These are phyloP conservation scores for Boechera retrofracta DNA, from an alignment of 345 rosid species.

Conservation along the genomic window DNA sequence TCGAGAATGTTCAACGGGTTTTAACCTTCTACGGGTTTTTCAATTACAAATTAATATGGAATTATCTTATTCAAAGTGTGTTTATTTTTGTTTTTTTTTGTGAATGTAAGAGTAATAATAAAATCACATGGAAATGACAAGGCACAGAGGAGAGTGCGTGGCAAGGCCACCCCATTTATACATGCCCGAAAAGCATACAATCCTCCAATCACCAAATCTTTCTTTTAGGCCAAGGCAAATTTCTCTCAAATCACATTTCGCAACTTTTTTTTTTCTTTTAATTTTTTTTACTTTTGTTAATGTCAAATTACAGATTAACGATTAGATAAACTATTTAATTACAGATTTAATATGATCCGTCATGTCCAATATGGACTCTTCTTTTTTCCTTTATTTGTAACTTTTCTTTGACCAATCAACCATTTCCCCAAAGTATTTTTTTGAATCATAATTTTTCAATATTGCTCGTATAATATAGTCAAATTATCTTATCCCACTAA, in stretches of 20 bases:
- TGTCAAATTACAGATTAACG: constrained; percentile 18
- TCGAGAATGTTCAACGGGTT: too few species aligned
- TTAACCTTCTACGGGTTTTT: not conserved
- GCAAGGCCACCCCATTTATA: constrained; percentile 21
- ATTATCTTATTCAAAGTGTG: not conserved
- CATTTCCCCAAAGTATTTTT: not conserved
- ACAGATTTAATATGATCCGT: constrained; percentile 19
- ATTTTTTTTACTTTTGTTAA: not conserved
- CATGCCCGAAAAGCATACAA: constrained; percentile 16
- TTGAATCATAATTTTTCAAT: not conserved
- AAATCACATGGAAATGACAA: constrained; percentile 27
- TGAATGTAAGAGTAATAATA: not conserved
- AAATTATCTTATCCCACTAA: constrained; percentile 40
- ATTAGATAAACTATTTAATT: constrained; percentile 26
- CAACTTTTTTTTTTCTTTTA: not conserved
- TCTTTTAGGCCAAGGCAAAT: constrained; percentile 45
- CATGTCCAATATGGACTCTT: constrained; percentile 9
- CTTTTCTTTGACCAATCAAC: constrained; percentile 39
- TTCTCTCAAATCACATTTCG: constrained; percentile 28
- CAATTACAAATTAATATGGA: not conserved
- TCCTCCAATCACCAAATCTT: constrained; percentile 35
- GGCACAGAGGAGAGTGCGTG: constrained; percentile 10
- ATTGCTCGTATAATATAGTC: constrained; percentile 26
- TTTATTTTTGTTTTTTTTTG: not conserved
- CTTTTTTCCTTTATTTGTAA: constrained; percentile 17